These are phyloP conservation scores for Scedosporium boydii DNA, from an alignment of 2,329 filamentous ascomycete genomes.

Conservation along the genomic window DNA sequence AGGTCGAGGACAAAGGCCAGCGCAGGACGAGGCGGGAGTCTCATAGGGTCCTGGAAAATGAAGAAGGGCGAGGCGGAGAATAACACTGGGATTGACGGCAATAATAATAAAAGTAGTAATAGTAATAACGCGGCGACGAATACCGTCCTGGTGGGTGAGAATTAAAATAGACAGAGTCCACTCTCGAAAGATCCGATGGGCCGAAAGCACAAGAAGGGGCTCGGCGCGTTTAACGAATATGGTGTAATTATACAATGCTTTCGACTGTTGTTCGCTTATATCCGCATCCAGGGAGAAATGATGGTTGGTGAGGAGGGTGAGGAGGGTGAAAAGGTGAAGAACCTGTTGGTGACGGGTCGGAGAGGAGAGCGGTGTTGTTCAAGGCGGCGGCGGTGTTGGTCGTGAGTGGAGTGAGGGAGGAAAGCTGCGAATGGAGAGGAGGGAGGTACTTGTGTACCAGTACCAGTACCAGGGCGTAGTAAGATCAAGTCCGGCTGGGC, in stretches of 20 bases:
- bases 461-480: not conserved
- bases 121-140: not conserved
- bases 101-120: not conserved
- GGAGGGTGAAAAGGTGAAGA: too few relatives aligned
- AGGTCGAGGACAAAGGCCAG: not conserved
- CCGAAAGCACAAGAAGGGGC: not conserved
- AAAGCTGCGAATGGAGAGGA: not conserved
- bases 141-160: not conserved
- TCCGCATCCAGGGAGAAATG: not conserved
- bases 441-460: not conserved
- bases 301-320: too few relatives aligned
- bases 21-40: not conserved
- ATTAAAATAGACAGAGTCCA: not conserved
- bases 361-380: too few relatives aligned
- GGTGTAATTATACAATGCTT: not conserved
- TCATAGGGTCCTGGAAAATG: not conserved
- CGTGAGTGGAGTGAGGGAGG: not conserved
- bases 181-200: constrained; percentile 1
- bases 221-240: not conserved
- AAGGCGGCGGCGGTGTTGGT: too few relatives aligned
- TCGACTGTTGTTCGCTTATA: not conserved
- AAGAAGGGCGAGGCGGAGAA: not conserved
- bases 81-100: not conserved
- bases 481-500: not conserved
- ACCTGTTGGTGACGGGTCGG: too few relatives aligned